Conservation (phyloP, 2,329 filamentous ascomycete genomes). For the Blumeriella jaapii region DNA sequence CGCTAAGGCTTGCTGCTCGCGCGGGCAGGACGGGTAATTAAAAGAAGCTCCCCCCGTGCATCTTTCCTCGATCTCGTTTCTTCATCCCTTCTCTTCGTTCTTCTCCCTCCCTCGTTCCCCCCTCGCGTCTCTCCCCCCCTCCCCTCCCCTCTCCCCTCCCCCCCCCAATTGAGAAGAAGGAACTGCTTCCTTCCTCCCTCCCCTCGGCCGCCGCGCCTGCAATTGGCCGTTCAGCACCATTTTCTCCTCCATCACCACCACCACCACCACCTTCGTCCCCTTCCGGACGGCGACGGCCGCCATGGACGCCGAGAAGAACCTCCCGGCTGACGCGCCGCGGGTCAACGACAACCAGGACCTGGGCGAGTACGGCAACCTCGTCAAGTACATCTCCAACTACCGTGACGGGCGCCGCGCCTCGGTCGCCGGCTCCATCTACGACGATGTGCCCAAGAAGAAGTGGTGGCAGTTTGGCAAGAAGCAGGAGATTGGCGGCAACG, state of each 20-base stretch:
- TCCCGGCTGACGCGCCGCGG: conserved; percentile 1
- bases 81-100: neutral
- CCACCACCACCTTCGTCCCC: too few relatives aligned
- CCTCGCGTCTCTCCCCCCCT: neutral
- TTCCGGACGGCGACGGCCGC: conserved; percentile 18
- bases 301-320: conserved; percentile 19
- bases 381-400: conserved; percentile 58
- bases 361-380: conserved; percentile 55
- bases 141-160: neutral
- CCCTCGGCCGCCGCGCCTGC: too few relatives aligned
- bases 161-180: neutral
- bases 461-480: conserved; percentile 46
- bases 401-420: conserved; percentile 44
- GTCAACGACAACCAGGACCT: conserved; percentile 19
- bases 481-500: conserved; percentile 26
- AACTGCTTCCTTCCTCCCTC: too few relatives aligned
- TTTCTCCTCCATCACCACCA: too few relatives aligned
- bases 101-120: neutral
- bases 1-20: too few relatives aligned
- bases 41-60: too few relatives aligned
- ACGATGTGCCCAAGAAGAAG: conserved; percentile 34
- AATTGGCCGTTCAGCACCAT: too few relatives aligned
- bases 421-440: conserved; percentile 31
- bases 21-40: too few relatives aligned
- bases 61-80: neutral